Evolutionary conservation across 1,139 yeast genomes (phyloP), one percentile per base, ranked within the genome.

Genomic region (Nakaseomyces uthaithaninus): DNA sequence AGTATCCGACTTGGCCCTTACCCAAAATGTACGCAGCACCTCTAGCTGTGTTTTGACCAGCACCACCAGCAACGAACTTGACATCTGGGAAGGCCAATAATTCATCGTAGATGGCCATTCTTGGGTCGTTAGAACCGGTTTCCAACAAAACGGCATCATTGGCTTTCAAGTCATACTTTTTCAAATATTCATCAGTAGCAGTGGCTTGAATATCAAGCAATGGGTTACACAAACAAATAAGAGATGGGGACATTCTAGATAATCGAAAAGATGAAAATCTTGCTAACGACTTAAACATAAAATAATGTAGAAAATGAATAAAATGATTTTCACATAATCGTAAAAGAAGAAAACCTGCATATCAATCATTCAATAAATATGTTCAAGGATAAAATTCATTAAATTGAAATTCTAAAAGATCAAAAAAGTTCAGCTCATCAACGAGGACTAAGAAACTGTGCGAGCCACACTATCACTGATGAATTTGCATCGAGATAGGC

Each of bases 21-120:
- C 97, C 95, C 44, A 93, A 72, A 49, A 86, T 68, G 68, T 86
- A 89, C 62, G 91, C 96, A 40, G 97, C 97, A 60, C 95, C 99
- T 69, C 99, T 80, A 45, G 98, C 96, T 49, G 98, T 80, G 71
- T 91, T 91, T 70, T 91, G 99, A 46, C 97, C 98, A 54, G 99
- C 98, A 63, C 99, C 99, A 54, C 99, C 99, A 47, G 99, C 98
- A 54, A 91, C 77, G 49, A 79, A 68, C 59, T 77, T 75, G 52
- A 84, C 79, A 47, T 72, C 76, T 33, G 74, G 69, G 62, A 69
- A 68, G 40, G 71, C 64, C 49, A 85, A 68, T 52, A 83, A 74
- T 66, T 89, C 97, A 44, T 75, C 80, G 64, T 71, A 91, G 62
- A 91, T 84, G 43, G 89, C 85, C 75, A 80, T 67, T 68, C 86